Evolutionary conservation across 2,329 filamentous ascomycete genomes (phyloP).

Genomic region (Aureobasidium zeae): DNA sequence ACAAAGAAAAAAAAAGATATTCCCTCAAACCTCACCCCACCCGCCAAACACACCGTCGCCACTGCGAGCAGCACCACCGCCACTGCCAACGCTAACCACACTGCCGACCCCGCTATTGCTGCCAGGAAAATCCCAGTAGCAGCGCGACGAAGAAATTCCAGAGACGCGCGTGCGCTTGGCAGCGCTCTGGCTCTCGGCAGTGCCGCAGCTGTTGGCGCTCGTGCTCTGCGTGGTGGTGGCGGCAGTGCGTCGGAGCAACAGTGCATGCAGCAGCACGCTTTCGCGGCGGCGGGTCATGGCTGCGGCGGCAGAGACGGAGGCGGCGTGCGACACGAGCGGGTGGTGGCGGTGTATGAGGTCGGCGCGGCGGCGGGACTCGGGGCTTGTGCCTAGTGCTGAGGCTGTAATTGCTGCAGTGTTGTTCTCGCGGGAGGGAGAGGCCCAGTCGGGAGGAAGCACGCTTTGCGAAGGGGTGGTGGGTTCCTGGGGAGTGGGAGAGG

Average conservation of each 20-base stretch:
- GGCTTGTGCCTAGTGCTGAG: conserved; percentile 36
- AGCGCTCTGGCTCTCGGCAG: conserved; percentile 78
- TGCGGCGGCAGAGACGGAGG: conserved; percentile 28
- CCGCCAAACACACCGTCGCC: conserved; percentile 60
- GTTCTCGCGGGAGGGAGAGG: conserved; percentile 22
- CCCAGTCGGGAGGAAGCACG: conserved; percentile 28
- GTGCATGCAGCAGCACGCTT: conserved; percentile 29
- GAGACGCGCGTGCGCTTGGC: conserved; percentile 58
- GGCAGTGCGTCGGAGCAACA: conserved; percentile 27
- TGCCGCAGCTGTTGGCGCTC: conserved; percentile 71
- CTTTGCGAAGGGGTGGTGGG: conserved; percentile 20
- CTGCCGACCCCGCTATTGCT: conserved; percentile 55
- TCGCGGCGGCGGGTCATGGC: conserved; percentile 24
- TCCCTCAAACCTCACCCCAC: conserved; percentile 59
- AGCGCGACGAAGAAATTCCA: conserved; percentile 64
- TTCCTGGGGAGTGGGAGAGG: conserved; percentile 21
- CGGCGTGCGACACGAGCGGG: conserved; percentile 62
- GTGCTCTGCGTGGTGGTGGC: too few species aligned
- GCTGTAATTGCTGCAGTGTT: too few species aligned
- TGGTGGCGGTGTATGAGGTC: conserved; percentile 83
- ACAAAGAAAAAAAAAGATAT: neutral
- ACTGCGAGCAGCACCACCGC: too few species aligned
- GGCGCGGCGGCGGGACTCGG: conserved; percentile 62
- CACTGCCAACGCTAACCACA: conserved; percentile 35
- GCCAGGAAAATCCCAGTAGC: conserved; percentile 82